phyloP scores from a whole-genome alignment of 345 rosid genomes.

The Boechera divaricarpa region DNA sequence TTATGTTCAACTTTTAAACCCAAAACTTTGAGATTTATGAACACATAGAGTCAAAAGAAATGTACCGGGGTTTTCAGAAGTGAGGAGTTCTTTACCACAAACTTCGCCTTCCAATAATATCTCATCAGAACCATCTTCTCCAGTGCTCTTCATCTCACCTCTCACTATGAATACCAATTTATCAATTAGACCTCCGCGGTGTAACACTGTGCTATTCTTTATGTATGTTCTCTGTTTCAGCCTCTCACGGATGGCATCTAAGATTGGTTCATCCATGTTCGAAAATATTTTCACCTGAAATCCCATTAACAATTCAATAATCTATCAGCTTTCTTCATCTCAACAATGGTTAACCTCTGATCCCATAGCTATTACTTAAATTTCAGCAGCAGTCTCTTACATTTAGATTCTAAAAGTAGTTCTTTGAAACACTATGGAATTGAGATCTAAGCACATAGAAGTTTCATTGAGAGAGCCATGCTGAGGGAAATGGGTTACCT shows the following conservation, averaged over 20 bases:
- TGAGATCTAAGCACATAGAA: not conserved
- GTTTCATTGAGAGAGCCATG: not conserved
- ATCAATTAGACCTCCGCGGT: slow-evolving; percentile 62
- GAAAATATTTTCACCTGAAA: slow-evolving; percentile 78
- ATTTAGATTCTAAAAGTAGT: not conserved
- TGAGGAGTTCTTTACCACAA: slow-evolving; percentile 89
- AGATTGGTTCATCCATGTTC: slow-evolving; percentile 68
- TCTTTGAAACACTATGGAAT: not conserved
- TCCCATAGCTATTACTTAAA: too few relatives aligned
- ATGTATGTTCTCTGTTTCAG: slow-evolving; percentile 74
- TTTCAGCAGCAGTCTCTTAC: too few relatives aligned
- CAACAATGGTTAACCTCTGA: too few relatives aligned
- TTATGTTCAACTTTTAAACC: too few relatives aligned
- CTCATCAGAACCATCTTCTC: slow-evolving; percentile 54
- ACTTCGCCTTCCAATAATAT: slow-evolving; percentile 73
- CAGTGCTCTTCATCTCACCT: slow-evolving; percentile 76
- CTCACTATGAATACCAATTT: slow-evolving; percentile 90
- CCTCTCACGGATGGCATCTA: slow-evolving; percentile 77
- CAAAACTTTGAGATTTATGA: not conserved
- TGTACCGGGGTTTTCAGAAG: slow-evolving; percentile 60
- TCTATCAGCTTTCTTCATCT: not conserved
- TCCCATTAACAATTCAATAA: slow-evolving; percentile 2
- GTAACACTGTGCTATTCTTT: slow-evolving; percentile 62
- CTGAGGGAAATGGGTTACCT: slow-evolving; percentile 47
- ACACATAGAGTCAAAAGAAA: too few relatives aligned